Evolutionary conservation across 2,329 filamentous ascomycete genomes (phyloP).

Genomic region (Raffaelea arxii): DNA sequence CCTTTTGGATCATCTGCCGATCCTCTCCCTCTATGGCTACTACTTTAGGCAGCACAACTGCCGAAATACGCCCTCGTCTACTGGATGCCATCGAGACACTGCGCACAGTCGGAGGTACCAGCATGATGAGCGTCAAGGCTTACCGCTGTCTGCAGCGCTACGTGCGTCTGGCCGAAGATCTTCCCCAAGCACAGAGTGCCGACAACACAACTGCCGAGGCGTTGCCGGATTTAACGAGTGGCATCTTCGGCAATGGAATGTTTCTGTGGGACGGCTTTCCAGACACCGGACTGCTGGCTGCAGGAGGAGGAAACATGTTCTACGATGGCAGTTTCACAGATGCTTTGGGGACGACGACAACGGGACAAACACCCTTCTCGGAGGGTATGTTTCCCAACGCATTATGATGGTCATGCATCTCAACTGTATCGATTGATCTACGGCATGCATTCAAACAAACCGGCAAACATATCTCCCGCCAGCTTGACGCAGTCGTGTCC

Average conservation of each 20-base stretch:
- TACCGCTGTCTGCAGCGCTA: conserved; percentile 10
- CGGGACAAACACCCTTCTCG: no score
- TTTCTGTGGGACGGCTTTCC: conserved; percentile 10
- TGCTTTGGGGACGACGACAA: no score
- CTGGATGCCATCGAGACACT: conserved; percentile 7
- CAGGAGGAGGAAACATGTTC: no score
- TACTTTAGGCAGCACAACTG: neutral
- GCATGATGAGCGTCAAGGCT: conserved; percentile 13
- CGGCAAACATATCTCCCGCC: conserved; percentile 40
- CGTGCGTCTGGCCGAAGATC: conserved; percentile 4
- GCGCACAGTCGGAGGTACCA: conserved; percentile 7
- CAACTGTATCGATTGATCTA: no score
- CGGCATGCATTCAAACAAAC: conserved; percentile 27
- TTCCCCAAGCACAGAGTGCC: neutral
- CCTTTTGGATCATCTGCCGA: conserved; percentile 16
- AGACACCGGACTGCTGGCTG: conserved; percentile 6
- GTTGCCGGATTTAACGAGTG: neutral
- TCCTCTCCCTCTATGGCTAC: neutral
- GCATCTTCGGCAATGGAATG: neutral
- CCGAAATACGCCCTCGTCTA: conserved; percentile 4
- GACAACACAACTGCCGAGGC: no score
- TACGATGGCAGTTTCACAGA: no score
- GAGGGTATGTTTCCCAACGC: no score
- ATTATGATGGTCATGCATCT: no score
- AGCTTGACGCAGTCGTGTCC: conserved; percentile 50